These are phyloP conservation scores for Suhomyces wounanorum DNA, from an alignment of 1,139 yeast species.

Conservation along the genomic window DNA sequence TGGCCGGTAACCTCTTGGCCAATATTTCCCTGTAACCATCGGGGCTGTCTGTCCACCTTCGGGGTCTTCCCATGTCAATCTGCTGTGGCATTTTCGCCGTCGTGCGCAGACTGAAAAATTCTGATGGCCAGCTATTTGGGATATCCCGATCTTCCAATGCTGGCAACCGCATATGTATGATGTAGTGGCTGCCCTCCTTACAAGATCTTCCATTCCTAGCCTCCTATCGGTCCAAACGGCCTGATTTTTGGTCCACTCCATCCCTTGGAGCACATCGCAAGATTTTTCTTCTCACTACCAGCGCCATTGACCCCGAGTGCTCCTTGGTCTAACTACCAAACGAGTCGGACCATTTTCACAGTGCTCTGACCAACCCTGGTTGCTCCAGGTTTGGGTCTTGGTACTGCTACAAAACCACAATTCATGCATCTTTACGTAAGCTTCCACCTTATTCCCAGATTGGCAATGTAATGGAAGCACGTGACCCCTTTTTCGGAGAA, in stretches of 20 bases:
- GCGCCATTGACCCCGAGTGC: neutral
- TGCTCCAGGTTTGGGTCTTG: constrained; percentile 1
- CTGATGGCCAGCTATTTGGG: neutral
- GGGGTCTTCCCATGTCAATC: neutral
- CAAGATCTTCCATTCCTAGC: neutral
- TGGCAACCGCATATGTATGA: neutral
- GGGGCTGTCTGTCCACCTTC: neutral
- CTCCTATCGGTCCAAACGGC: neutral
- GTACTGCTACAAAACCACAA: neutral
- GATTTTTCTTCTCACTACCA: neutral
- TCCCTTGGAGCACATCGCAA: neutral
- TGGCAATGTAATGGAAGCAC: constrained; percentile 7
- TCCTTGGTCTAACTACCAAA: neutral
- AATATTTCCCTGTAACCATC: neutral
- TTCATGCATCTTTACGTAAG: constrained; percentile 2
- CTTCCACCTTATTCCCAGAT: neutral
- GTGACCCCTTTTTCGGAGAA: neutral
- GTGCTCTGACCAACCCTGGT: neutral
- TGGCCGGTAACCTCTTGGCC: neutral
- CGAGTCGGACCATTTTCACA: constrained; percentile 2
- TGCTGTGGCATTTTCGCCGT: neutral
- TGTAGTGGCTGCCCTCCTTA: neutral
- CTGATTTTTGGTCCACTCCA: neutral
- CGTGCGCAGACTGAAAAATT: constrained; percentile 3
- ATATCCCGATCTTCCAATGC: neutral